Evolutionary conservation across 345 rosid genomes (phyloP), one percentile per base, ranked within the genome.

Genomic region (Pistacia atlantica): DNA sequence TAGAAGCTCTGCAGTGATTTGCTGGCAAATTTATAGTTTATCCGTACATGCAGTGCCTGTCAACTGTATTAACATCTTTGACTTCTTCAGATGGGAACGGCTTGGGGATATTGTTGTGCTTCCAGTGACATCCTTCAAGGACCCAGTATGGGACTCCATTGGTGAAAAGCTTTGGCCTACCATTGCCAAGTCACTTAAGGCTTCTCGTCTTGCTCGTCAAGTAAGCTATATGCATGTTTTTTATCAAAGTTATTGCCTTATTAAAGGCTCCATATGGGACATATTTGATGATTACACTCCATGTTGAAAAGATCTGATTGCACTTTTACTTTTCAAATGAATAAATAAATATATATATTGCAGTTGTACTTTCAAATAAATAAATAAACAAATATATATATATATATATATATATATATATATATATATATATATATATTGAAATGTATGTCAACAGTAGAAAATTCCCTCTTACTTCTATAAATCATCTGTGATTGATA

Each of bases 71-170:
- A 38, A 1, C 61, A 70, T 78, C 28, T 67, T 72, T 83, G 38
- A 60, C 75, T 67, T 25, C 60, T 42, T 80, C 87, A 95, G 97
- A 83, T 95, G 98, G 99, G 99, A 92, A 69, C 84, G 91, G 64
- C 90, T 92, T 62, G 96, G 96, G 65, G 95, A 95, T 87, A 89
- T 95, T 75, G 86, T 89, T 83, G 94, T 95, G 79, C 92, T 95
- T 76, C 97, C 98, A 4, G 84, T 78, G 72, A 82, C 92, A 74
- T 92, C 92, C 62, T 95, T 93, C 82, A 88, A 67, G 80, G 97
- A 95, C 86, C 93, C 90, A 73, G 58, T 81, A 20, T 92, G 97
- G 99, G 85, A 88, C 78, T 84, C 86, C 67, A 77, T 89, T 57
- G 86, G 89, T 61, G 82, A 86, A 65, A 96, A 92, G 78, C 90